A percentile compares a stretch with the other conserved stretches of the same genome.
Evolutionary conservation across 441 rosid genomes (phyloP).

Genomic region (Bocquillonia castaneifolia): DNA sequence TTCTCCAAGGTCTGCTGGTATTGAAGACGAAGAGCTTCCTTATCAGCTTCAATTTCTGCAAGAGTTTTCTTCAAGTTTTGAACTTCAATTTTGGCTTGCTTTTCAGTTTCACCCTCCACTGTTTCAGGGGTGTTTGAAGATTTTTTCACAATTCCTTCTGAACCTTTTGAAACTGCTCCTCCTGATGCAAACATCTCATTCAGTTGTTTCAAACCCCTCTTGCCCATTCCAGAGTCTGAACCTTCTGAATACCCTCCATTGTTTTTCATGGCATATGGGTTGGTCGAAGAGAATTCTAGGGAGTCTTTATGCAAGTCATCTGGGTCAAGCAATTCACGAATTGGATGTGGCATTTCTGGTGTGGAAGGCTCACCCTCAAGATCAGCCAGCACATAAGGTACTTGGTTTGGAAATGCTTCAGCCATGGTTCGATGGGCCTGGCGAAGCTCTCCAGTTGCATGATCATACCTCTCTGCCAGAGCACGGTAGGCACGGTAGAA

Average conservation of each 20-base stretch:
- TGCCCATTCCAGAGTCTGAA: slow-evolving; percentile 32
- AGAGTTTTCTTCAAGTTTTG: slow-evolving; percentile 61
- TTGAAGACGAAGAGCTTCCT: slow-evolving; percentile 65
- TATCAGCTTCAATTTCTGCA: slow-evolving; percentile 73
- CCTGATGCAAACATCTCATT: slow-evolving; percentile 39
- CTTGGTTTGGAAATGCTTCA: slow-evolving; percentile 87
- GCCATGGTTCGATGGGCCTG: slow-evolving; percentile 95
- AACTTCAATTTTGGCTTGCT: slow-evolving; percentile 50
- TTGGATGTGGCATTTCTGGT: slow-evolving; percentile 48
- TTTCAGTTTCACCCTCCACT: slow-evolving; percentile 36
- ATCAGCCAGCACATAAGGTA: slow-evolving; percentile 56
- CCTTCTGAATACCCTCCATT: slow-evolving; percentile 36
- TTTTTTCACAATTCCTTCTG: slow-evolving; percentile 40
- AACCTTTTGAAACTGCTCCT: slow-evolving; percentile 23
- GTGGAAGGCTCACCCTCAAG: slow-evolving; percentile 58
- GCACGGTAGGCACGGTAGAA: slow-evolving; percentile 97
- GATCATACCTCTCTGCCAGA: slow-evolving; percentile 91
- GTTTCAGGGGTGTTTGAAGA: slow-evolving; percentile 48
- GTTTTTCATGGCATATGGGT: slow-evolving; percentile 38
- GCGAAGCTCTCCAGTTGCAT: slow-evolving; percentile 87
- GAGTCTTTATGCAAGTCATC: slow-evolving; percentile 53
- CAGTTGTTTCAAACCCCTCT: slow-evolving; percentile 49
- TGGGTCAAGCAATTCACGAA: slow-evolving; percentile 43
- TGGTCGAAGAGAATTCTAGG: slow-evolving; percentile 37
- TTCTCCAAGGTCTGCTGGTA: slow-evolving; percentile 68